Base-by-base conservation (phyloP, 2,329 filamentous ascomycete species). In the Alternaria atra region DNA sequence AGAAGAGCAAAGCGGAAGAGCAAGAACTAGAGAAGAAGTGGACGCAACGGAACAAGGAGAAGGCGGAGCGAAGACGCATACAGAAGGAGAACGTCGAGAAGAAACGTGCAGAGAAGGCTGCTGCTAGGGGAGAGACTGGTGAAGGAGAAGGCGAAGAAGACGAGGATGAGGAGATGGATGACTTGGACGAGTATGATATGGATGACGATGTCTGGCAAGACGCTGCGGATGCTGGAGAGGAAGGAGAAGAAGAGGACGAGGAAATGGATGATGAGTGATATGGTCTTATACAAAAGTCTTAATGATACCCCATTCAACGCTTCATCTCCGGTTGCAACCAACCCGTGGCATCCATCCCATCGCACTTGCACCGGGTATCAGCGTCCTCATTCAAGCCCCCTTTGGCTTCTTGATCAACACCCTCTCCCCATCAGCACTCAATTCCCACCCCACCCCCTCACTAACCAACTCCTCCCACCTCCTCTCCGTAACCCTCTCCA, bases 81-180 rank as follows among this genome's bases (percentile, higher is more conserved):
- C 95, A 99, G 77, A 93, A 87, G 78, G 93, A 91, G 67, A 98
- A 98, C 70, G 87, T 99, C 2, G 93, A 97, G 80, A 90, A 86
- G 80, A 98, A 97, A 83, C 87, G 86, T 79, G 88, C 90, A 74
- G 85, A 86, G 55, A 87, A 76, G 47, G 80, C 76, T 42, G 51
- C 51, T 53, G 57, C 40, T 13, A 52, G 50, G 40, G 58, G 53
- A 6, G 76, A 77, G 17, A 76, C 77, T n/a, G 81, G 82, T 13
- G 82, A 78, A 5, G 81, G 80, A 13, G 77, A 78, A 23, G 75
- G 76, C 2, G 83, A 84, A 15, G 82, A 83, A n/a, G 83, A 84
- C 35, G 83, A 85, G 62, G 84, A 84, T 51, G 80, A 80, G 43
- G 81, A 79, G 42, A 82, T 80, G 50, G 79, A 81, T 55, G 82